Conservation (phyloP, 1,139 yeast genomes). For the Debaryomyces sp. region DNA sequence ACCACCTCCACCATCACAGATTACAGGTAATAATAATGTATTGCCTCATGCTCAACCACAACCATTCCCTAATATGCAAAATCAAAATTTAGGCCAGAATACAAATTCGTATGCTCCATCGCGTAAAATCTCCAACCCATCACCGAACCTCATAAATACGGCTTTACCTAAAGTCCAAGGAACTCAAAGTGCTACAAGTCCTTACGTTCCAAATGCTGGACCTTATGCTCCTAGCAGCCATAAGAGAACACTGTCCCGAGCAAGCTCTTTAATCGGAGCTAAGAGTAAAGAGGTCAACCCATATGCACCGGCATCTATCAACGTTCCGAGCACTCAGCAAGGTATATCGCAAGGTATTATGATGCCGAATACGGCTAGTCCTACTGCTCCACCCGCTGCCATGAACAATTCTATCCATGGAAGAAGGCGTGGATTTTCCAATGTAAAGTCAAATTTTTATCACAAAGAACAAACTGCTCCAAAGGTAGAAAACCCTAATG, state of each 20-base stretch:
- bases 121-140: conserved; percentile 8
- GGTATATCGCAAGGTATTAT: conserved; percentile 5
- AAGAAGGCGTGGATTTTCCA: conserved; percentile 33
- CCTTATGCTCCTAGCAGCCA: conserved; percentile 48
- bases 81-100: not conserved
- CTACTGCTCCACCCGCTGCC: conserved; percentile 3
- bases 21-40: conserved; percentile 2
- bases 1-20: conserved; percentile 4
- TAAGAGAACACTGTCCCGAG: conserved; percentile 43
- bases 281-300: conserved; percentile 48
- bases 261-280: conserved; percentile 46
- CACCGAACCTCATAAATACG: not conserved
- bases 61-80: conserved; percentile 1
- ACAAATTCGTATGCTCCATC: not conserved
- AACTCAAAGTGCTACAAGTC: conserved; percentile 32
- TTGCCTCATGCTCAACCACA: conserved; percentile 12
- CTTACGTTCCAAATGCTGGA: conserved; percentile 50
- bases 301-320: conserved; percentile 41
- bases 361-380: not conserved
- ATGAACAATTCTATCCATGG: conserved; percentile 11
- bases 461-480: conserved; percentile 21
- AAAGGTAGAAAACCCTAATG: conserved; percentile 37
- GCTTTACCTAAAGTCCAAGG: conserved; percentile 11
- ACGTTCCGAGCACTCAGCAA: conserved; percentile 10
- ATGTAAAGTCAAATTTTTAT: conserved; percentile 30